phyloP scores from a whole-genome alignment of 768 basidiomycete species.

The Gymnopilus junonius region DNA sequence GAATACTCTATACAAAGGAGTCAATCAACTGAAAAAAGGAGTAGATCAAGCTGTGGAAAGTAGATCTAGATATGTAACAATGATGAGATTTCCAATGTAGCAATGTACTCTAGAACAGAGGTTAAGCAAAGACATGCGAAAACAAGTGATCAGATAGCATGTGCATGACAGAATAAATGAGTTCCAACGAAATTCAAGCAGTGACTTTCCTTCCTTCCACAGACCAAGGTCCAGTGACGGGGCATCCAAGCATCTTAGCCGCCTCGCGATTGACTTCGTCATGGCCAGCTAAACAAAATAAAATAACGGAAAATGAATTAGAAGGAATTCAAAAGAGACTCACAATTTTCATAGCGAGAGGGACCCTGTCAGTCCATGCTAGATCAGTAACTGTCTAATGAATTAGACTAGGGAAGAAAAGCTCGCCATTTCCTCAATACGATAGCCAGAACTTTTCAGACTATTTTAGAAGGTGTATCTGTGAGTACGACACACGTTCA shows the following conservation, averaged over 20 bases:
- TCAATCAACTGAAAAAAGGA: too few species aligned
- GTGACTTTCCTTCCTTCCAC: conserved; percentile 13
- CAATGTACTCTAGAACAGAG: too few species aligned
- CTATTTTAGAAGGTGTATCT: conserved; percentile 14
- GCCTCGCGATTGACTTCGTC: conserved; percentile 47
- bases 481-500: not conserved
- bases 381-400: not conserved
- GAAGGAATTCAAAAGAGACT: conserved; percentile 7
- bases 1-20: too few species aligned
- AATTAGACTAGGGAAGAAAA: not conserved
- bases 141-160: not conserved
- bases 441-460: conserved; percentile 43
- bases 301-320: not conserved
- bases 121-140: too few species aligned
- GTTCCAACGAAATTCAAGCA: not conserved
- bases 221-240: conserved; percentile 39
- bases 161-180: too few species aligned
- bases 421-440: conserved; percentile 46
- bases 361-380: conserved; percentile 39
- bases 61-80: too few species aligned
- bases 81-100: too few species aligned
- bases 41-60: too few species aligned
- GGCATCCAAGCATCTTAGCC: conserved; percentile 46
- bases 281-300: conserved; percentile 36
- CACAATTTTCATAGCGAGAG: conserved; percentile 38